phyloP scores from a whole-genome alignment of 2,329 filamentous ascomycete genomes.

The Domatiomyces catenatus region DNA sequence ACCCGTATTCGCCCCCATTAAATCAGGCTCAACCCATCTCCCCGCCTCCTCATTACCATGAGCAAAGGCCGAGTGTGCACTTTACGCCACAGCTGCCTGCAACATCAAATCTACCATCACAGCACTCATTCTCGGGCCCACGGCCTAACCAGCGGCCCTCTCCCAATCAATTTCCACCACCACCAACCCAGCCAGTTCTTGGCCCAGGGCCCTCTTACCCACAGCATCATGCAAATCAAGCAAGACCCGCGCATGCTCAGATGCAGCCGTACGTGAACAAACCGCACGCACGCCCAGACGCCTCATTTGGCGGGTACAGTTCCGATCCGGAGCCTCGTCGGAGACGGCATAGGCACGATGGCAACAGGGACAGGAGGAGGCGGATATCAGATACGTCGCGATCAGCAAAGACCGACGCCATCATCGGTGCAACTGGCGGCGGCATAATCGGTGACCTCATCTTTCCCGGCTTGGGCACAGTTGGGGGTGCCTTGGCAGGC shows the following conservation, averaged over 20 bases:
- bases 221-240: constrained; percentile 2
- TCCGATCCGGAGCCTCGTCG: constrained; percentile 16
- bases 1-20: constrained; percentile 3
- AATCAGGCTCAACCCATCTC: constrained; percentile 6
- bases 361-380: constrained; percentile 3
- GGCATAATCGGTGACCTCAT: constrained; percentile 17
- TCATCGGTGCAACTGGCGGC: constrained; percentile 17
- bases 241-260: background rate
- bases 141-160: constrained; percentile 6
- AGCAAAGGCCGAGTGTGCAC: constrained; percentile 10
- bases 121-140: constrained; percentile 6
- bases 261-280: constrained; percentile 1
- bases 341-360: constrained; percentile 8
- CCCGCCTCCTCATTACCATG: constrained; percentile 13
- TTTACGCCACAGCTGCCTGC: constrained; percentile 7
- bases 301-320: constrained; percentile 7
- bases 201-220: constrained; percentile 6
- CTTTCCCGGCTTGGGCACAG: constrained; percentile 17
- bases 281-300: background rate
- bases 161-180: constrained; percentile 3
- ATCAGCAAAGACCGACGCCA: constrained; percentile 13
- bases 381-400: constrained; percentile 11
- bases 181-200: constrained; percentile 5
- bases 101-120: constrained; percentile 5
- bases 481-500: constrained; percentile 16